These are phyloP conservation scores for Stygiomarasmius scandens DNA, from an alignment of 1,284 basidiomycete species.

Conservation along the genomic window DNA sequence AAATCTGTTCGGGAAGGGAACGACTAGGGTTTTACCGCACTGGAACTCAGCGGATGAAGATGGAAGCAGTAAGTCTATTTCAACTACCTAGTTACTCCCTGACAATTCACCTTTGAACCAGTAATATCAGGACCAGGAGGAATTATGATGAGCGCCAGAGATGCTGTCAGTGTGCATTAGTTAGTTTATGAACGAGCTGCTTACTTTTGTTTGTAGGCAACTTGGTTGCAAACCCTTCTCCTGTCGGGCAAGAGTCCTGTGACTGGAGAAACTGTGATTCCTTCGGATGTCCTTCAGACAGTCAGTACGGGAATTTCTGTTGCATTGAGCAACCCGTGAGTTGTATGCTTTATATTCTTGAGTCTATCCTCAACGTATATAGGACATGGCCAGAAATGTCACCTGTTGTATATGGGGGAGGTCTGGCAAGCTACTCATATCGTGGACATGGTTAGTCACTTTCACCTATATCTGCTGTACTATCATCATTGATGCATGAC, in stretches of 20 bases:
- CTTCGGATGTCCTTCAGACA: constrained; percentile 21
- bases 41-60: constrained; percentile 24
- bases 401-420: constrained; percentile 26
- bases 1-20: constrained; percentile 22
- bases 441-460: constrained; percentile 24
- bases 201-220: constrained; percentile 22
- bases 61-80: constrained; percentile 23
- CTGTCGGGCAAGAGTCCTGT: constrained; percentile 24
- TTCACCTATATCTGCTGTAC: background rate
- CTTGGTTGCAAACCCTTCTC: constrained; percentile 27
- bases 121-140: constrained; percentile 28
- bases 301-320: constrained; percentile 24
- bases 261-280: constrained; percentile 22
- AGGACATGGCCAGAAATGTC: constrained; percentile 23
- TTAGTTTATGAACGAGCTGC: background rate
- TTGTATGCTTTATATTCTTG: background rate
- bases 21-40: constrained; percentile 20
- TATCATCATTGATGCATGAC: background rate
- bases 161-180: constrained; percentile 21
- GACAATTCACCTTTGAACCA: background rate
- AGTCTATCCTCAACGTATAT: background rate
- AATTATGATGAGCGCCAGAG: constrained; percentile 26
- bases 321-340: constrained; percentile 12
- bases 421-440: constrained; percentile 24
- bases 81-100: background rate